Base-by-base conservation (phyloP, 306 rosid species). In the apple (Malus domestica) region DNA sequence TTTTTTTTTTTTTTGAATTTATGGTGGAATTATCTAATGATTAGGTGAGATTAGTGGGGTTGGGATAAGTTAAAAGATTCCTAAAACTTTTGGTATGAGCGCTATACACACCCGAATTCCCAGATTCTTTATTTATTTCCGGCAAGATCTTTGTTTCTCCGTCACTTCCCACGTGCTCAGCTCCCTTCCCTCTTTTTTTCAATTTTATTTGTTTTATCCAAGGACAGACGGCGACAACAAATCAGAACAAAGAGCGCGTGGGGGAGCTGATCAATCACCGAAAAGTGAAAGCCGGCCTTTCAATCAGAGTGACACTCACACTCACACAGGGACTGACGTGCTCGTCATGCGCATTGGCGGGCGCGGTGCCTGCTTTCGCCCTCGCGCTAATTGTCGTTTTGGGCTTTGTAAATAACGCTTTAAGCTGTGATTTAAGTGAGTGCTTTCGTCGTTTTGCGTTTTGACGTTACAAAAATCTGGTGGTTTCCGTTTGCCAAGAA, bases 131-230 rank as follows among this genome's bases (percentile, higher is more conserved):
- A 54, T 42, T 68, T 29, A 44, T 32, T 55, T 35, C 79, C 40
- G 54, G 78, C 22, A 25, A 71, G 65, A 81, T 49, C 79, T 78
- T 65, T 33, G 82, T 70, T 67, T 59, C 72, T 27, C 70, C n/a
- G 27, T 76, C 42, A 25, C 78, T 52, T 42, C 67, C 66, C 81
- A 81, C 85, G 84, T 79, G 90, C 20, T 65, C 19, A 10, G 6
- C 3, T 14, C 5, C 61, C 65, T 29, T 44, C 42, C 20, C 10
- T 8, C 3, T 15, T 59, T 57, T 7, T 11, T 15, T 8, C 7
- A 3, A 27, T 32, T 32, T 32, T 4, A 4, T 32, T 32, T 32
- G 4, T 32, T 0, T 32, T 32, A 5, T 29, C 62, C 13, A 12
- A 49, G 51, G 29, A 16, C 63, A 32, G 65, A 15, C 22, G 32